Evolutionary conservation across 148 eudicot genomes (phyloP).

Genomic region (Pouteria glomerata): DNA sequence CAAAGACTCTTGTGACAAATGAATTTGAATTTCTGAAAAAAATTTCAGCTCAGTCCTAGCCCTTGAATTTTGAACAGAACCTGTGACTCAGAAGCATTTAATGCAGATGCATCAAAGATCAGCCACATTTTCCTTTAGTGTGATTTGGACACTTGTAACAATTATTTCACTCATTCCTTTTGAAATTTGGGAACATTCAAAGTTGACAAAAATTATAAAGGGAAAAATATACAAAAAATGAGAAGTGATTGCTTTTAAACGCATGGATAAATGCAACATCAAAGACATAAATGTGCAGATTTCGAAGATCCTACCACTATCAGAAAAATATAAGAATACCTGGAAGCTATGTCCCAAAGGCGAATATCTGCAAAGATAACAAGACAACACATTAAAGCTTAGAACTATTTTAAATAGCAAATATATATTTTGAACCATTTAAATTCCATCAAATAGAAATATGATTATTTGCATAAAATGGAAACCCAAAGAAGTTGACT

Average conservation of each 20-base stretch:
- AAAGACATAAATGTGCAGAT: neutral
- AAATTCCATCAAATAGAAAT: neutral
- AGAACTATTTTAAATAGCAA: neutral
- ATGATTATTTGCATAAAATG: neutral
- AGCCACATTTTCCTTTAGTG: neutral
- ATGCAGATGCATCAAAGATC: neutral
- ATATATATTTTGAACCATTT: neutral
- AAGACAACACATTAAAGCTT: neutral
- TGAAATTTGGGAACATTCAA: neutral
- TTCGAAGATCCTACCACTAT: neutral
- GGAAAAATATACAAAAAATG: neutral
- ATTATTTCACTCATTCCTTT: neutral
- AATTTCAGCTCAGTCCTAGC: neutral
- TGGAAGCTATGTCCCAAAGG: slow-evolving; percentile 88
- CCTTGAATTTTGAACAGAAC: slow-evolving; percentile 6
- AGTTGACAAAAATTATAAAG: neutral
- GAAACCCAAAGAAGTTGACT: neutral
- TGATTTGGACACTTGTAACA: neutral
- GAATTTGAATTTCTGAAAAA: too few relatives aligned
- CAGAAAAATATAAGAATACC: slow-evolving; percentile 37
- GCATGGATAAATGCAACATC: neutral
- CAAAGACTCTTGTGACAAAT: too few relatives aligned
- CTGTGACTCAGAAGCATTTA: neutral
- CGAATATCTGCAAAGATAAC: slow-evolving; percentile 69
- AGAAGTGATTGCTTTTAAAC: too few relatives aligned